phyloP scores from a whole-genome alignment of 139 green algal genomes.

The Zygnema circumcarinatum region DNA sequence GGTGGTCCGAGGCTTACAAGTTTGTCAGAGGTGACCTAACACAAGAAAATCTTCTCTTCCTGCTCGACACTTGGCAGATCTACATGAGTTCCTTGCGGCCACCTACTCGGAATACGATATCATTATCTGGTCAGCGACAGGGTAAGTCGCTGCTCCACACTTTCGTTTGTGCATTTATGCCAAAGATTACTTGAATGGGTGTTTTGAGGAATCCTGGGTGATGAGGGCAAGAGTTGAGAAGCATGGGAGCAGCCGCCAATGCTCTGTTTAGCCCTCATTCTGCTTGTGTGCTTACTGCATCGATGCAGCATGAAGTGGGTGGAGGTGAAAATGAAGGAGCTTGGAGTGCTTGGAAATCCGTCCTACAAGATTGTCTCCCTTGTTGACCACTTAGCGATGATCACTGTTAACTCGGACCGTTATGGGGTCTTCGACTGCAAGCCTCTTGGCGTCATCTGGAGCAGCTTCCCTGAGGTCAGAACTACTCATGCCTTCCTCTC shows the following conservation, averaged over 20 bases:
- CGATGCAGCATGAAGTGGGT: conserved; percentile 86
- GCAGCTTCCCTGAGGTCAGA: conserved; percentile 66
- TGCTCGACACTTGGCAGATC: conserved; percentile 43
- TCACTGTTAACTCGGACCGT: conserved; percentile 77
- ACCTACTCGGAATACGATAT: conserved; percentile 87
- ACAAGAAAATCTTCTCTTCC: background rate
- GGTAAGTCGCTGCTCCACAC: conserved; percentile 26
- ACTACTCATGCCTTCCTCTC: background rate
- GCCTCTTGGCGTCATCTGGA: conserved; percentile 86
- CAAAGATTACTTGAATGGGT: too few relatives aligned
- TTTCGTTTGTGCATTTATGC: background rate
- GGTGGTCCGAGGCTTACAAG: background rate
- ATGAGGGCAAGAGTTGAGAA: too few relatives aligned
- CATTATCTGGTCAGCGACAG: conserved; percentile 82
- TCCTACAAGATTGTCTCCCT: conserved; percentile 82
- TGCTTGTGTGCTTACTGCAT: too few relatives aligned
- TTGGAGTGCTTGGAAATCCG: conserved; percentile 81
- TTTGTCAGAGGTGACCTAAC: background rate
- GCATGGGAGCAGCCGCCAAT: too few relatives aligned
- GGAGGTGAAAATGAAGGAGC: conserved; percentile 91
- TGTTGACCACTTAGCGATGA: conserved; percentile 89
- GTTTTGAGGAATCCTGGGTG: too few relatives aligned
- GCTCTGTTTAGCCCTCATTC: too few relatives aligned
- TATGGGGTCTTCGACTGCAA: conserved; percentile 92
- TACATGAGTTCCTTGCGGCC: conserved; percentile 90